Evolutionary conservation across 306 rosid species (phyloP).

Genomic region (Alnus rubra): DNA sequence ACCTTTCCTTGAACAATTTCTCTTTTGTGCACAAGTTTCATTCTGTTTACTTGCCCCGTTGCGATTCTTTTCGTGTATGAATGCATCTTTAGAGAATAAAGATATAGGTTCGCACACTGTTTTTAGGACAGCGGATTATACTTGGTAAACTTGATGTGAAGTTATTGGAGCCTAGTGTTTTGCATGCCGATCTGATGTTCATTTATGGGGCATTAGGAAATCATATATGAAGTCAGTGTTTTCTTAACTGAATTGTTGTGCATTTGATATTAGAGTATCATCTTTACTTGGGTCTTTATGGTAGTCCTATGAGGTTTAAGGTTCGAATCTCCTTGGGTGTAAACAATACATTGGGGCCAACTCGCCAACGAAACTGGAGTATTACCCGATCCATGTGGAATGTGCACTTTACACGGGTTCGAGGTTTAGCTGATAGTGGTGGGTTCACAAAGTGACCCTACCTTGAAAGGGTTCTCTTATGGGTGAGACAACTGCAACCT

Average conservation of each 20-base stretch:
- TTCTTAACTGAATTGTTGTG: not conserved
- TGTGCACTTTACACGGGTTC: no score
- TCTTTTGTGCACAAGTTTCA: not conserved
- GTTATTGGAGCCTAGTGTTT: not conserved
- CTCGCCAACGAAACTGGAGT: no score
- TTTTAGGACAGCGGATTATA: not conserved
- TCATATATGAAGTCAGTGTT: not conserved
- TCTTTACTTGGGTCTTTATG: not conserved
- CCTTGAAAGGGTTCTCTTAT: not conserved
- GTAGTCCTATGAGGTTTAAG: no score
- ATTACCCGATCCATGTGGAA: no score
- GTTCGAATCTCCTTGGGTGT: no score
- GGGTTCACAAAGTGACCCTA: no score
- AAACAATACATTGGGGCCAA: no score
- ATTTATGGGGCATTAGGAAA: conserved; percentile 6
- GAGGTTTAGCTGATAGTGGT: no score
- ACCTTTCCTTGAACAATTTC: conserved; percentile 10
- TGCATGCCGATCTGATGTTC: conserved; percentile 10
- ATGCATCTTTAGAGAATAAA: not conserved
- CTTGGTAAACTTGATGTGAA: not conserved
- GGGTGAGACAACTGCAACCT: not conserved
- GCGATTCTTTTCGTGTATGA: conserved; percentile 3
- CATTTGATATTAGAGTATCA: not conserved
- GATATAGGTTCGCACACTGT: not conserved
- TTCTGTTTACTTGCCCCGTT: not conserved